Evolutionary conservation across 176 grass and related monocot species (phyloP), one percentile per base, ranked within the genome.

Genomic region (Saccharum officinarum): DNA sequence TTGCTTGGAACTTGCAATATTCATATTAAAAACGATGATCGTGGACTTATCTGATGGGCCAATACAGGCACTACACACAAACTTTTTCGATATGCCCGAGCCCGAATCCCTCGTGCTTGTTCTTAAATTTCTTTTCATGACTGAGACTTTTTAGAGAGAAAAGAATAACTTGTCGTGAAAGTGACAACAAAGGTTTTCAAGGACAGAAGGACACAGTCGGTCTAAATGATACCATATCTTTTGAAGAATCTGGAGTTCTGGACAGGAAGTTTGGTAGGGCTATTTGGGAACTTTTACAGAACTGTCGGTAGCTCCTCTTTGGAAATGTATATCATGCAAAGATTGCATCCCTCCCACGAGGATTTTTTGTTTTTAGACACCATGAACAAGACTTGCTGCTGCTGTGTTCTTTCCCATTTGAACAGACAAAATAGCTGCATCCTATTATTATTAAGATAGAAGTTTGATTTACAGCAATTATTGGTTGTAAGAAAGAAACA

Each of bases 71-170:
- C 39, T 26, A 72, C 69, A 72, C 12, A 45, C 39, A 72, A 45
- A 26, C 69, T 73, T 73, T 46, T 46, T 25, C 6, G 25, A 22
- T 73, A n/a, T 46, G 6, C 41, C 23, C 37, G 45, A 46, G 36
- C 36, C 8, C 12, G 20, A 13, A 71, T 42, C 1, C 23, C 68
- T 42, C 20, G 68, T 42, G 20, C 3, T 42, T 62, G 40, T 38
- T 71, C 38, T 71, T 71, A 14, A 10, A 70, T 70, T 70, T n/a
- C 37, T 70, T 70, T 41, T 41, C 68, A 41, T 70, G 68, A 70
- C 20, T 13, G 37, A 6, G 68, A 41, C 38, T n/a, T 41, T 71
- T 23, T 2, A 71, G 1, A 22, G 11, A 42, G 38, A 42, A 71
- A 42, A 69, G 20, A 62, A 23, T 60, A 71, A 42, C 67, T 40